Evolutionary conservation across 2,329 filamentous ascomycete genomes (phyloP).

Genomic region (Fusarium heterosporum): DNA sequence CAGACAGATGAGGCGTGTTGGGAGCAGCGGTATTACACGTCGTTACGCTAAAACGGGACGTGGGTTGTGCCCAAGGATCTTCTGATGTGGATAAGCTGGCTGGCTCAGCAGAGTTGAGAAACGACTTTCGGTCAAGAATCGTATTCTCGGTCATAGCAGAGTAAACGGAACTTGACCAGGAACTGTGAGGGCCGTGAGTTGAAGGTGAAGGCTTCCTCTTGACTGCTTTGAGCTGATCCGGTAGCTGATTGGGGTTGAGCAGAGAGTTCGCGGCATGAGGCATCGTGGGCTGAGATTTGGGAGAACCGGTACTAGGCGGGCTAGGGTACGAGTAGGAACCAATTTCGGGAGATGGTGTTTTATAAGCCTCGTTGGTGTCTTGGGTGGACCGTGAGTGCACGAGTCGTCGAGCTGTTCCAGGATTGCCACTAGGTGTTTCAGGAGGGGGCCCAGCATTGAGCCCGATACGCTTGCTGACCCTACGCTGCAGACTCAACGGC

Average conservation of each 20-base stretch:
- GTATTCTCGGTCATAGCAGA: constrained; percentile 48
- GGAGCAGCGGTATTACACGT: constrained; percentile 66
- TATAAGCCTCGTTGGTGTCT: constrained; percentile 47
- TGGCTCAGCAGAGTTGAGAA: constrained; percentile 24
- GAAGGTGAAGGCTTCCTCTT: constrained; percentile 60
- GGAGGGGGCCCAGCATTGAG: constrained; percentile 47
- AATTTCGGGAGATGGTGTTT: constrained; percentile 42
- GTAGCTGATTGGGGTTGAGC: constrained; percentile 38
- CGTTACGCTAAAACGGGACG: constrained; percentile 73
- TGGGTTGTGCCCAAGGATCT: constrained; percentile 61
- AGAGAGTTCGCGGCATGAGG: constrained; percentile 35
- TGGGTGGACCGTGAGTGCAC: constrained; percentile 52
- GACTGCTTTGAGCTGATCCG: constrained; percentile 54
- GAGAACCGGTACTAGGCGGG: constrained; percentile 50
- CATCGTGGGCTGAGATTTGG: constrained; percentile 32
- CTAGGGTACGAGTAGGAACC: constrained; percentile 50
- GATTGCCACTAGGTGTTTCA: constrained; percentile 51
- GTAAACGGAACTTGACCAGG: constrained; percentile 54
- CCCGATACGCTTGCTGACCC: constrained; percentile 58
- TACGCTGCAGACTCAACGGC: constrained; percentile 68
- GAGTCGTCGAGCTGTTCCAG: constrained; percentile 52
- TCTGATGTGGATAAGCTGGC: constrained; percentile 42
- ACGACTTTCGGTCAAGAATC: constrained; percentile 27
- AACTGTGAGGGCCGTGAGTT: constrained; percentile 45
- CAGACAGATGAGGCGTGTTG: constrained; percentile 45